Evolutionary conservation across 495 filamentous ascomycete genomes (phyloP).

Genomic region (Hyphodiscus hymeniophilus): DNA sequence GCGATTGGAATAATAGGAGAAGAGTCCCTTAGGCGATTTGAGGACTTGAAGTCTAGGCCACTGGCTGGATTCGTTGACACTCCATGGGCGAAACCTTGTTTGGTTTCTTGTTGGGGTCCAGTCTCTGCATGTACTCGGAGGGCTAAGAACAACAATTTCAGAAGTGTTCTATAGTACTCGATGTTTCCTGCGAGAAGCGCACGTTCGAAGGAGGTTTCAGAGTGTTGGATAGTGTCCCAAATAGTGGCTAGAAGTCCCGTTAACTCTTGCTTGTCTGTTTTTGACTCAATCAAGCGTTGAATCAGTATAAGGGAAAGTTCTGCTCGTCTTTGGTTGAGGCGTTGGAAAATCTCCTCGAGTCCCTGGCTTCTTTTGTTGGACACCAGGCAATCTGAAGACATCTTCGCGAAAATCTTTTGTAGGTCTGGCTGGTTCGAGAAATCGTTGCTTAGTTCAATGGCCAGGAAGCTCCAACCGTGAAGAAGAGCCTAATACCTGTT

Average conservation of each 20-base stretch:
- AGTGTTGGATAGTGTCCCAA: conserved; percentile 61
- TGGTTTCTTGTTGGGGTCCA: no score
- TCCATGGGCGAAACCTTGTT: no score
- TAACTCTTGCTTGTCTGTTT: conserved; percentile 50
- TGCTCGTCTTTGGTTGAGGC: conserved; percentile 60
- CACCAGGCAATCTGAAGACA: conserved; percentile 63
- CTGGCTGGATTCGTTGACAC: no score
- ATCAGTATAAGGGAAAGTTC: conserved; percentile 70
- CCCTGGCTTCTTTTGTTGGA: conserved; percentile 58
- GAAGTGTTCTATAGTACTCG: conserved; percentile 69
- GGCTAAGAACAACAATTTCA: conserved; percentile 78
- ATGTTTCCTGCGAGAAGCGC: conserved; percentile 52
- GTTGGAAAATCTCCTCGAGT: conserved; percentile 64
- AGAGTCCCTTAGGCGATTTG: conserved; percentile 24
- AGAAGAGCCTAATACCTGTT: conserved; percentile 55
- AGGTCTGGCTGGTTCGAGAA: conserved; percentile 53
- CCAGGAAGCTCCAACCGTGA: conserved; percentile 81
- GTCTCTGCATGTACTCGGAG: conserved; percentile 50
- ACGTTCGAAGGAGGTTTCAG: conserved; percentile 53
- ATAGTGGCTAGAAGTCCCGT: conserved; percentile 52
- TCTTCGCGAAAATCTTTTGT: conserved; percentile 54
- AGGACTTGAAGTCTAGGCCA: conserved; percentile 7
- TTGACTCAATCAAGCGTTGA: conserved; percentile 61
- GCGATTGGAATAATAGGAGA: conserved; percentile 37
- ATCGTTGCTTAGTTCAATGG: conserved; percentile 70